Percentiles rank a stretch among this genome's conserved stretches.
phyloP scores from a whole-genome alignment of 495 filamentous ascomycete species.

The Xylaria cubensis region DNA sequence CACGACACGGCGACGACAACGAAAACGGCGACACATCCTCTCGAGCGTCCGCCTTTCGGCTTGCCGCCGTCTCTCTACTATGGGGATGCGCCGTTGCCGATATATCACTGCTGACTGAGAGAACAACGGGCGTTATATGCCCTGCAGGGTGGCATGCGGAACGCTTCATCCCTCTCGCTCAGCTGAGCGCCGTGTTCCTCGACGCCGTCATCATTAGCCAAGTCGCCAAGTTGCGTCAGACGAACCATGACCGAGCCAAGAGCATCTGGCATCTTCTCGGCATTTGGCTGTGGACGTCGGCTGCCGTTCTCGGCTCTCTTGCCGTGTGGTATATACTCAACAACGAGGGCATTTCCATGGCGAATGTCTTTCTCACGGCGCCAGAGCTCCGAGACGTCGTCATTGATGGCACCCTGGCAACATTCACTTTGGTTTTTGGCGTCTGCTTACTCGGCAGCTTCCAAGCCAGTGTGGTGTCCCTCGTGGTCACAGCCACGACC shows the following conservation, averaged over 20 bases:
- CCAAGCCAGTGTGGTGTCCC: slow-evolving; percentile 27
- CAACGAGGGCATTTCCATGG: slow-evolving; percentile 23
- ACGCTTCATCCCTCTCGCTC: slow-evolving; percentile 35
- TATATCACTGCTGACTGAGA: slow-evolving; percentile 32
- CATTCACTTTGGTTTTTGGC: slow-evolving; percentile 27
- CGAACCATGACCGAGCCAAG: slow-evolving; percentile 22
- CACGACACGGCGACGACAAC: slow-evolving; percentile 30
- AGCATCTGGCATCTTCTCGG: slow-evolving; percentile 32
- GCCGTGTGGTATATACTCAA: slow-evolving; percentile 37
- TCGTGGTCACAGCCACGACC: slow-evolving; percentile 29
- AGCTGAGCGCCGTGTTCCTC: slow-evolving; percentile 33
- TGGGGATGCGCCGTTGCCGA: slow-evolving; percentile 38
- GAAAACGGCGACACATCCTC: slow-evolving; percentile 29
- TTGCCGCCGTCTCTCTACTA: slow-evolving; percentile 32
- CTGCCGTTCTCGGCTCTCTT: slow-evolving; percentile 32
- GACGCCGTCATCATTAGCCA: slow-evolving; percentile 34
- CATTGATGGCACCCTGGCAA: slow-evolving; percentile 30
- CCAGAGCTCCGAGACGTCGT: slow-evolving; percentile 33
- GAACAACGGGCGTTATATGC: slow-evolving; percentile 38
- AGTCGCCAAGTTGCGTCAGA: slow-evolving; percentile 31
- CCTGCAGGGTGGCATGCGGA: slow-evolving; percentile 31
- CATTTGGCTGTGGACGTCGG: slow-evolving; percentile 30
- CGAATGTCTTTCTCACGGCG: slow-evolving; percentile 36
- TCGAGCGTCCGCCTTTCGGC: slow-evolving; percentile 22
- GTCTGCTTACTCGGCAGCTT: slow-evolving; percentile 35